Conservation (phyloP, 371 early-diverging fungal species). For the Mortierella sp. region DNA sequence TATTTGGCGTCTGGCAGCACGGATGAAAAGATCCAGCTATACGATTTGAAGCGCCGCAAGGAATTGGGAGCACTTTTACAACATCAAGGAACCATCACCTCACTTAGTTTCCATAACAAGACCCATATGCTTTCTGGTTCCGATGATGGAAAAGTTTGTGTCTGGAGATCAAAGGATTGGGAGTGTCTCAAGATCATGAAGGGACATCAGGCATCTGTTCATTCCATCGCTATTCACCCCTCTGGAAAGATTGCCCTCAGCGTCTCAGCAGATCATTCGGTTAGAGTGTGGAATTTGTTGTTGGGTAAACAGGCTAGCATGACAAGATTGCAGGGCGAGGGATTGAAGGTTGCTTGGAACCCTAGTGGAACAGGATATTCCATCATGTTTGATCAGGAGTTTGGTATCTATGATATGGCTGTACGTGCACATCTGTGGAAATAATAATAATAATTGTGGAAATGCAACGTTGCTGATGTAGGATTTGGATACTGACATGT, state of each 20-base stretch:
- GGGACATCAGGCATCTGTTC: conserved; percentile 88
- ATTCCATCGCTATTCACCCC: conserved; percentile 91
- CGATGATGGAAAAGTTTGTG: conserved; percentile 89
- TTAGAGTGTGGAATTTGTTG: conserved; percentile 92
- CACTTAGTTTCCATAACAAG: conserved; percentile 82
- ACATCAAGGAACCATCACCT: conserved; percentile 93
- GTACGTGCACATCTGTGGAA: conserved; percentile 55
- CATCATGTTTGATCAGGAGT: conserved; percentile 77
- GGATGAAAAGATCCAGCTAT: conserved; percentile 94
- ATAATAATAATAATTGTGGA: background rate
- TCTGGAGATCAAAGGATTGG: conserved; percentile 97
- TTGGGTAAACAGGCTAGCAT: conserved; percentile 85
- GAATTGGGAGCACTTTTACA: conserved; percentile 93
- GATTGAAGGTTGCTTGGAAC: conserved; percentile 83
- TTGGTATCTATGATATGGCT: conserved; percentile 78
- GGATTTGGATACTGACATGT: conserved; percentile 4
- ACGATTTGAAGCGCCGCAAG: conserved; percentile 88
- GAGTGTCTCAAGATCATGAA: conserved; percentile 90
- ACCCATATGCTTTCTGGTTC: conserved; percentile 90
- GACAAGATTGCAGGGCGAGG: conserved; percentile 58
- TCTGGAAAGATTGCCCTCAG: conserved; percentile 92
- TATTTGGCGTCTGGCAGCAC: conserved; percentile 95
- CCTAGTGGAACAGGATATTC: conserved; percentile 80
- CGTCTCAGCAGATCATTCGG: conserved; percentile 84
- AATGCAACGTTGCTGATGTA: background rate